Conservation (phyloP, 176 grass and related monocot species). For the Rhipidocladum racemiflorum region DNA sequence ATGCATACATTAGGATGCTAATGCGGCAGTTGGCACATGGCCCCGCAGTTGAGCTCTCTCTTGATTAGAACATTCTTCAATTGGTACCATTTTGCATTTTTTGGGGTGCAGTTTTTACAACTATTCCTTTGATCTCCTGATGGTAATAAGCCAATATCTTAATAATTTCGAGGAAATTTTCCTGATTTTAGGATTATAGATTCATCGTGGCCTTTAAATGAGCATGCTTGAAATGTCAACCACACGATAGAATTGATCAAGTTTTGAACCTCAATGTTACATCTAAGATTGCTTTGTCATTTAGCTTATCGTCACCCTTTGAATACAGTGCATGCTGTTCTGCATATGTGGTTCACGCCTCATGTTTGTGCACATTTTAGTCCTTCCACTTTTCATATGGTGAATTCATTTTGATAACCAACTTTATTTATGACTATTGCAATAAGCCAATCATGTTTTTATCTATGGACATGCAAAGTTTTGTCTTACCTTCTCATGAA, state of each 20-base stretch:
- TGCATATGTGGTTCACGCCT: not conserved
- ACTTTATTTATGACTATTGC: not conserved
- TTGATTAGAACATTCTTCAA: not conserved
- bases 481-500: not conserved
- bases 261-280: not conserved
- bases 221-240: not conserved
- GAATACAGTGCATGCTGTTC: not conserved
- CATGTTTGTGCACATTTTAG: not conserved
- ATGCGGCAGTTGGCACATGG: not conserved
- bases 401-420: not conserved
- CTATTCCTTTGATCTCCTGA: not conserved
- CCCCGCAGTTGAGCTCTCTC: not conserved
- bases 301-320: not conserved
- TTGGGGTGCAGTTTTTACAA: not conserved
- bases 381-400: not conserved
- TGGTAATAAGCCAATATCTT: conserved; percentile 3
- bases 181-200: not conserved
- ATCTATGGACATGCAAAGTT: not conserved
- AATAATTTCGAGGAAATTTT: not conserved
- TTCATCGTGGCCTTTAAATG: not conserved
- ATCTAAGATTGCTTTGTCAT: not conserved
- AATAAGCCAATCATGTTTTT: not conserved
- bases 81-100: not conserved
- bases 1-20: not conserved
- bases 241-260: not conserved